Evolutionary conservation across 306 rosid species (phyloP).

Genomic region (Heteromeles arbutifolia): DNA sequence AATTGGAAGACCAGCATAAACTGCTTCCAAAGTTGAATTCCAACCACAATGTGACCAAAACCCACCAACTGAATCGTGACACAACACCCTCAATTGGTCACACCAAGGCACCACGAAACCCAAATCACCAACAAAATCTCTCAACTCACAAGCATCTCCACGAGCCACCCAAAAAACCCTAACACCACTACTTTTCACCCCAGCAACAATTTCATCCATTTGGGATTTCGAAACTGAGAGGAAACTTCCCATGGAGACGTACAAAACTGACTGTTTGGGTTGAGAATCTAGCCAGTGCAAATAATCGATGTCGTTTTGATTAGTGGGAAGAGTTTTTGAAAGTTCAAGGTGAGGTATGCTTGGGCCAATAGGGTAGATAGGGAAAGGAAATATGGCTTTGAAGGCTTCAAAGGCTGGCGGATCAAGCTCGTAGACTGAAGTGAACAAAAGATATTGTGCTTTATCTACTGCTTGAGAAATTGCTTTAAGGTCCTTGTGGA

Average conservation of each 20-base stretch:
- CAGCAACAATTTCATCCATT: conserved; percentile 29
- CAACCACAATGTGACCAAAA: conserved; percentile 23
- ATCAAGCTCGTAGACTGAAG: conserved; percentile 41
- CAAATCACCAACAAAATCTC: conserved; percentile 19
- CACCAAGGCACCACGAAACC: conserved; percentile 24
- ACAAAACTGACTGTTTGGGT: conserved; percentile 30
- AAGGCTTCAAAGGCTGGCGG: conserved; percentile 27
- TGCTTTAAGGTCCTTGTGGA: conserved; percentile 4
- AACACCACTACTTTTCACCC: conserved; percentile 17
- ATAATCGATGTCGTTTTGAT: neutral
- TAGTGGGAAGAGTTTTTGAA: neutral
- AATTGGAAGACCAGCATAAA: conserved; percentile 8
- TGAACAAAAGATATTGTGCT: conserved; percentile 29
- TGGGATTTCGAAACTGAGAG: conserved; percentile 29
- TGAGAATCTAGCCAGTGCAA: conserved; percentile 38
- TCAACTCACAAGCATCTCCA: conserved; percentile 15
- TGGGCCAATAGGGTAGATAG: conserved; percentile 38
- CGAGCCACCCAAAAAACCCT: conserved; percentile 25
- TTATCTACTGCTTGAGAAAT: neutral
- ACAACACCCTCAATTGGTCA: conserved; percentile 17
- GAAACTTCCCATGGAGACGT: conserved; percentile 41
- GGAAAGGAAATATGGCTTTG: conserved; percentile 8
- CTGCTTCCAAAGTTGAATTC: conserved; percentile 13
- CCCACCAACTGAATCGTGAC: conserved; percentile 16
- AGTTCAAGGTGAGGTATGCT: conserved; percentile 18